Evolutionary conservation across 2,329 filamentous ascomycete species (phyloP), one percentile per base, ranked within the genome.

Genomic region (Didymella glomerata): DNA sequence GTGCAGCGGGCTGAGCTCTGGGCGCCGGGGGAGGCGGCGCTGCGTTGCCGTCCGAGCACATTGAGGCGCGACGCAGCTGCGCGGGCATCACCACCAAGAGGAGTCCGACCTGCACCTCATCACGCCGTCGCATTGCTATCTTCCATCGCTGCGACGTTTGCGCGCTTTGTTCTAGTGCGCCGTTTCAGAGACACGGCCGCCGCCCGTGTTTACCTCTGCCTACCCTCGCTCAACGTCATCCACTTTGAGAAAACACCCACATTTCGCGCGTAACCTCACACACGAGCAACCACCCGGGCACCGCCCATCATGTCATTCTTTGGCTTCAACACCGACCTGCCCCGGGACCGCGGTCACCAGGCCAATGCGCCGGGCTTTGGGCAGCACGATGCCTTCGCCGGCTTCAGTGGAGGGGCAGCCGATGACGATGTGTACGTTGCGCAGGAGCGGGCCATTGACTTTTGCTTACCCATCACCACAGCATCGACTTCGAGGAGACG

Each of bases 401-500:
- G 90, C 58, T 86, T 97, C 57, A 88, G 90, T 69, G 84, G 81
- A 70, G 77, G 80, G 65, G 77, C 78, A 66, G 79, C 72, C 60
- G 85, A 89, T 59, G 86, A 89, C 68, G 85, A 88, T 74, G 83
- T 80, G 82, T 87, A 81, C 76, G 83, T 76, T 46, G 61, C 48
- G 41, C 49, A 47, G n/a, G n/a, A 6, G 25, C 36, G 41, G 18
- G 16, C 78, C 32, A 54, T 58, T 30, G 38, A 79, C 55, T 50
- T 25, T 36, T 82, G 83, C 66, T 86, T 65, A 72, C 59, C 18
- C 75, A 84, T n/a, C 7, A 54, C 4, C 67, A 88, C 68, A 90
- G 88, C 54, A 85, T 91, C 70, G 91, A 98, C 70, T 99, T 98
- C 69, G 95, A 99, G 70, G 93, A 99, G 75, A 98, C 94, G 36